phyloP scores from a whole-genome alignment of 129 eudicot species.

The Kitagawia praeruptora region DNA sequence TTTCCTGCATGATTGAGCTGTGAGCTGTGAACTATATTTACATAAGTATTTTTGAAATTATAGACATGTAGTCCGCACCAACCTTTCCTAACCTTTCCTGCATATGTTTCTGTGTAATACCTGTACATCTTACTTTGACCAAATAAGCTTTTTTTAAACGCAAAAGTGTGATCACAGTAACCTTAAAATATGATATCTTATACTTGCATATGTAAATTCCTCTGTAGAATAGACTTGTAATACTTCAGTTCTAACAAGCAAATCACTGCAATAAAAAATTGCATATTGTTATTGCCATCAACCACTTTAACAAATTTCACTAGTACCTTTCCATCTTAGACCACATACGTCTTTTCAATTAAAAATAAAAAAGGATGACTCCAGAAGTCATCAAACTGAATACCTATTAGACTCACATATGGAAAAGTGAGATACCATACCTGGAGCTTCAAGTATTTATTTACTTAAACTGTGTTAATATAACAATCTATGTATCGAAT shows the following conservation, averaged over 20 bases:
- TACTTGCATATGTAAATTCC: background rate
- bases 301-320: background rate
- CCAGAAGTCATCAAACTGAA: background rate
- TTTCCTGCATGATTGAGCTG: too few species aligned
- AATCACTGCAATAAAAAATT: background rate
- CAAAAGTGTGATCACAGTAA: background rate
- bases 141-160: background rate
- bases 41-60: too few species aligned
- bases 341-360: background rate
- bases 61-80: too few species aligned
- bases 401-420: conserved; percentile 1
- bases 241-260: background rate
- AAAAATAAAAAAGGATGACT: background rate
- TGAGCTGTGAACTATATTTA: too few species aligned
- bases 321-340: background rate
- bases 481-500: background rate
- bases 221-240: background rate
- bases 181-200: background rate
- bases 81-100: too few species aligned
- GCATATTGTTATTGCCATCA: background rate
- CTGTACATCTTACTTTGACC: background rate
- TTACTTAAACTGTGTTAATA: background rate
- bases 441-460: background rate
- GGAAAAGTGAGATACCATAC: background rate
- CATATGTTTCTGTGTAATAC: background rate